Conservation (phyloP, 2,329 filamentous ascomycete species). For the Xylaria sp. region DNA sequence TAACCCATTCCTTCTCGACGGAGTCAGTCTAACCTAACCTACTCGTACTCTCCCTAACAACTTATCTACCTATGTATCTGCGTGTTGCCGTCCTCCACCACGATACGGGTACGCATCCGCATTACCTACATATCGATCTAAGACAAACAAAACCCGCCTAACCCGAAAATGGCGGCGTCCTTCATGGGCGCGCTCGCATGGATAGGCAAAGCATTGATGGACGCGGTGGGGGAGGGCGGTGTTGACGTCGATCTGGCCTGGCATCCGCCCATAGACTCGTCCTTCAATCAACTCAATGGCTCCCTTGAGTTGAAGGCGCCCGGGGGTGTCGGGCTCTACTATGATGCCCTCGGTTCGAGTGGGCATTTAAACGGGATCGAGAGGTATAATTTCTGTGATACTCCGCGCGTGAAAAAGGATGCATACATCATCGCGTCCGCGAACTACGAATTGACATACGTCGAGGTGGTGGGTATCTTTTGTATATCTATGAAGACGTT, state of each 20-base stretch:
- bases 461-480: constrained; percentile 59
- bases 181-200: neutral
- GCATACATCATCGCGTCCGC: constrained; percentile 55
- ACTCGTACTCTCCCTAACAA: too few relatives aligned
- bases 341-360: constrained; percentile 7
- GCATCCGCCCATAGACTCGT: constrained; percentile 51
- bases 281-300: constrained; percentile 55
- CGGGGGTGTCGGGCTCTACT: too few relatives aligned
- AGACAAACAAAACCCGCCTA: neutral
- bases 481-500: too few relatives aligned
- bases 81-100: too few relatives aligned
- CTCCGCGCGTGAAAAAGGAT: constrained; percentile 68
- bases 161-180: neutral
- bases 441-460: constrained; percentile 64
- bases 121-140: neutral
- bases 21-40: too few relatives aligned
- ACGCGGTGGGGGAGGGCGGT: neutral
- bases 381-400: constrained; percentile 78
- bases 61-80: too few relatives aligned
- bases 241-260: constrained; percentile 42
- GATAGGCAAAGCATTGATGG: neutral
- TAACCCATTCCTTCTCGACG: too few relatives aligned
- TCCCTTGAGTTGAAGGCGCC: too few relatives aligned
- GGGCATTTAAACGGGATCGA: constrained; percentile 48
- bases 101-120: too few relatives aligned